Percentiles rank a stretch among this genome's conserved stretches.
phyloP scores from a whole-genome alignment of 2,329 filamentous ascomycete genomes.

The Ophiocordyceps camponoti-leonardi region DNA sequence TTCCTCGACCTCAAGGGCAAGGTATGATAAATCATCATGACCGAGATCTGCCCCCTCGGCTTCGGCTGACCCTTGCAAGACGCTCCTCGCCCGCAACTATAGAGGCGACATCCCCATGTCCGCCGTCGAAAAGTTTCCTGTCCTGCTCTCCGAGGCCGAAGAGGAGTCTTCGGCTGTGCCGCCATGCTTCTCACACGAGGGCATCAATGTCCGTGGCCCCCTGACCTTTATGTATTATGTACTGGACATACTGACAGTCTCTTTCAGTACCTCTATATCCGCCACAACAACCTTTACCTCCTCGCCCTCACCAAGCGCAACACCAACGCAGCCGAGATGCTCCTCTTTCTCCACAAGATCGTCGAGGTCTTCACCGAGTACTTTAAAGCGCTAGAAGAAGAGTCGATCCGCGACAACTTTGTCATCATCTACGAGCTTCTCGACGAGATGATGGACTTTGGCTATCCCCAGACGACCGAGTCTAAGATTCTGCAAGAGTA shows the following conservation, averaged over 20 bases:
- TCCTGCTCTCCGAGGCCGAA: conserved; percentile 93
- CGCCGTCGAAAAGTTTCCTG: conserved; percentile 92
- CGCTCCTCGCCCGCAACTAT: conserved; percentile 95
- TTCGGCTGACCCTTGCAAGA: conserved; percentile 34
- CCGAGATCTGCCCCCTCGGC: background rate
- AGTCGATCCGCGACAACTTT: conserved; percentile 98
- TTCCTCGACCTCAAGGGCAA: conserved; percentile 99
- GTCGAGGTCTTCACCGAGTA: conserved; percentile 99
- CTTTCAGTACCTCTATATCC: conserved; percentile 85
- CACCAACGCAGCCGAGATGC: conserved; percentile 95
- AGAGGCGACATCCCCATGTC: conserved; percentile 98
- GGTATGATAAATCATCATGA: conserved; percentile 27
- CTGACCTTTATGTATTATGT: background rate
- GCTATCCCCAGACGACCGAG: conserved; percentile 95
- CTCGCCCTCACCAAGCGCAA: conserved; percentile 97
- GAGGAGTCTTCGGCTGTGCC: conserved; percentile 96
- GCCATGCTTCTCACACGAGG: conserved; percentile 95
- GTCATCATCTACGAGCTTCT: conserved; percentile 97
- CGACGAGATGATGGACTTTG: conserved; percentile 99
- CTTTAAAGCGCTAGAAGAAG: conserved; percentile 97
- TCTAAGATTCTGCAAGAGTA: conserved; percentile 98
- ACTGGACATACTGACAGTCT: background rate
- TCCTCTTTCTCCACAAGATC: conserved; percentile 93
- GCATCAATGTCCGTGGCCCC: conserved; percentile 68
- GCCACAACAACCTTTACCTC: conserved; percentile 97